Conservation (phyloP, 164 flowering plant genomes). For the Liriodendron chinense region DNA sequence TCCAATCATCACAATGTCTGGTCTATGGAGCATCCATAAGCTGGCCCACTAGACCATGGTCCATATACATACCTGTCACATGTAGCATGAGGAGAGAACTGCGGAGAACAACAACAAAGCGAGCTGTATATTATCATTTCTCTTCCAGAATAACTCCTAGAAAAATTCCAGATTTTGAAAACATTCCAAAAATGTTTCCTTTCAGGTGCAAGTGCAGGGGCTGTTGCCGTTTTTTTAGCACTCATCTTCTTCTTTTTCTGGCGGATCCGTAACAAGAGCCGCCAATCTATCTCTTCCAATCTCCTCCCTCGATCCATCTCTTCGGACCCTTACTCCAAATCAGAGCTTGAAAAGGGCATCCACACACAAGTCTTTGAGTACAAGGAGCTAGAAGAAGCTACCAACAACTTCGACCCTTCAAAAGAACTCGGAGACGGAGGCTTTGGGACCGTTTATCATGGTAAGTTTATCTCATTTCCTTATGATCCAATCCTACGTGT, state of each 20-base stretch:
- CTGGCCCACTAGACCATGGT: too few species aligned
- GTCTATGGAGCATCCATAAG: too few species aligned
- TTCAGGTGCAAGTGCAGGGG: constrained; percentile 11
- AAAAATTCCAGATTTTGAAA: background rate
- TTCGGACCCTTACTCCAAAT: background rate
- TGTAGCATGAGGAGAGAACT: too few species aligned
- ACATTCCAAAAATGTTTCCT: background rate
- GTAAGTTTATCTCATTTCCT: constrained; percentile 12
- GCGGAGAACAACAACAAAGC: too few species aligned
- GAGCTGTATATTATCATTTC: too few species aligned
- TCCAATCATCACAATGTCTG: too few species aligned
- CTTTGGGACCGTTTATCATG: constrained; percentile 35
- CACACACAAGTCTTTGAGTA: constrained; percentile 24
- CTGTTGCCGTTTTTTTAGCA: background rate
- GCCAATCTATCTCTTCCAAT: background rate
- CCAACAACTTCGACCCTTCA: constrained; percentile 27
- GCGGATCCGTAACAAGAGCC: background rate
- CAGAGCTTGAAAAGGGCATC: constrained; percentile 14
- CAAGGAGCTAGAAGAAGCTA: constrained; percentile 37
- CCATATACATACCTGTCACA: too few species aligned
- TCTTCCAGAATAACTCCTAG: too few species aligned
- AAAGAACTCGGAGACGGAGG: constrained; percentile 40
- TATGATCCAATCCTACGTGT: too few species aligned
- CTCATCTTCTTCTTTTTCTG: constrained; percentile 1
- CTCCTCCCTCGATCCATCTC: background rate